These are phyloP conservation scores for Metschnikowia sp. DNA, from an alignment of 805 yeast genomes.

Conservation along the genomic window DNA sequence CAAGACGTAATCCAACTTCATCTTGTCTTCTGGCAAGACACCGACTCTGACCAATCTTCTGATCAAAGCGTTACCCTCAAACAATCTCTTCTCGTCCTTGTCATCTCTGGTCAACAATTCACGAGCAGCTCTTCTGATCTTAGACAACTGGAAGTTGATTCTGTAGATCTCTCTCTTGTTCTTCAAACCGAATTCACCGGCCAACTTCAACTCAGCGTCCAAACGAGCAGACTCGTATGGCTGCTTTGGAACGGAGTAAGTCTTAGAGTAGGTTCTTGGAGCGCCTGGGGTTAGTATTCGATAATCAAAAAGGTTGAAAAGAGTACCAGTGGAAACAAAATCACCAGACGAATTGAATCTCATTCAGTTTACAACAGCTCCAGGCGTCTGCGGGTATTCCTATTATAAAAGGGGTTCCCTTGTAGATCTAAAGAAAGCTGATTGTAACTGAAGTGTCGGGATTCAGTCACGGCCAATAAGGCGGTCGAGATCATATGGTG, in stretches of 20 bases:
- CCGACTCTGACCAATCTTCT: constrained; percentile 99
- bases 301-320: background rate
- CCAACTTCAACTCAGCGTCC: constrained; percentile 98
- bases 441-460: constrained; percentile 84
- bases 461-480: constrained; percentile 55
- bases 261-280: constrained; percentile 99
- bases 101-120: constrained; percentile 99
- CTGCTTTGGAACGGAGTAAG: constrained; percentile 99
- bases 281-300: constrained; percentile 59
- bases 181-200: constrained; percentile 99
- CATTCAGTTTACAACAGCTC: constrained; percentile 8
- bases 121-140: constrained; percentile 99
- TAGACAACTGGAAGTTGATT: constrained; percentile 98
- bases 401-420: too few relatives aligned
- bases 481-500: constrained; percentile 1
- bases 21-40: constrained; percentile 98
- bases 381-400: too few relatives aligned
- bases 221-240: constrained; percentile 99
- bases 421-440: constrained; percentile 6
- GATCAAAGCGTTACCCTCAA: constrained; percentile 99
- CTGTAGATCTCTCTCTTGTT: constrained; percentile 99
- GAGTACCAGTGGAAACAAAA: background rate
- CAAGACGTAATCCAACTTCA: constrained; percentile 99
- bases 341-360: background rate
- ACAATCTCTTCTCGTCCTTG: constrained; percentile 99